Base-by-base conservation (phyloP, 2,329 filamentous ascomycete species). In the Alternaria metachromatica region DNA sequence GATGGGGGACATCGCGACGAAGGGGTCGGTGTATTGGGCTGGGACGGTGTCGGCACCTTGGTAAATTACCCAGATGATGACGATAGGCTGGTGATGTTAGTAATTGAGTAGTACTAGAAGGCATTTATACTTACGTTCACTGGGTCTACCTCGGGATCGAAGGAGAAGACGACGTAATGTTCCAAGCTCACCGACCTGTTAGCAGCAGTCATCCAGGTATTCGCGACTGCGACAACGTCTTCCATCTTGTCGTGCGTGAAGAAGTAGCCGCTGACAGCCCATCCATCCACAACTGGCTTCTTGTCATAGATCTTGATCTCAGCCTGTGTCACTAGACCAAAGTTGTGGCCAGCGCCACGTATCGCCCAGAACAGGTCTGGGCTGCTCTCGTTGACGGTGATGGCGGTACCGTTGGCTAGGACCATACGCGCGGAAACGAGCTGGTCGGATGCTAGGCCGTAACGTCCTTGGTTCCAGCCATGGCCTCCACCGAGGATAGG, bases 401-500 rank as follows among this genome's bases (percentile, higher is more conserved):
- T 67, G 8, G 76, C 70, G 1, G 67, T 70, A 1, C 76, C 78
- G 53, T 78, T 72, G 4, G 74, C 72, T n/a, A 85, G 75, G 6
- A 84, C 81, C 41, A 85, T 53, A 10, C 67, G 65, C 20, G 69
- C 66, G 1, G 69, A 72, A 5, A 76, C 28, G 9, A 78, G 58
- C 15, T 73, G 63, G 41, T 78, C 75, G 12, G 66, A 54, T n/a
- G 68, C 65, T 1, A 75, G 67, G 4, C 75, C 75, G 51, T 87
- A 80, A 18, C 80, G 76, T 0, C 86, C 84, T 54, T 83, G 84
- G 12, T 89, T 76, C 77, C 84, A 83, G 5, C 88, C 87, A 66
- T 87, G 87, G 0, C 87, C 87, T 25, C 87, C 87, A 11, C 86
- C 86, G 2, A 89, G 80, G 0, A 84, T 84, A 6, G 89, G 80